Conservation (phyloP, 306 rosid genomes). For the Malus fusca region DNA sequence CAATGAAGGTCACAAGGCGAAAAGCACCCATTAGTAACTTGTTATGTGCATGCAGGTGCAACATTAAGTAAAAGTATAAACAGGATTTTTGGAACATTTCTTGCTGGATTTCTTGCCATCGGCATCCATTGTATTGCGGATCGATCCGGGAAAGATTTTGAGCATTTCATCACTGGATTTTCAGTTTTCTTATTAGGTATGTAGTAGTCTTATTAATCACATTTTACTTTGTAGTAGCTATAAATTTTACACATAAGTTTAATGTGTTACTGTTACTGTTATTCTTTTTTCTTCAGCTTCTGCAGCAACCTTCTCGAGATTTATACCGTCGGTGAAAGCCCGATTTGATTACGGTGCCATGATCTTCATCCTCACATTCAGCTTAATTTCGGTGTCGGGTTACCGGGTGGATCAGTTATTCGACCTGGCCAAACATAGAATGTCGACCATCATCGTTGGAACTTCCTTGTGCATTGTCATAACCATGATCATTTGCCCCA, state of each 20-base stretch:
- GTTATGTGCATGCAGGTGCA: constrained; percentile 50
- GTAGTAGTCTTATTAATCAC: not conserved
- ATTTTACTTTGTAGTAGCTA: too few species aligned
- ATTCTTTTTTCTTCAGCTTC: constrained; percentile 44
- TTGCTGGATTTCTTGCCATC: constrained; percentile 65
- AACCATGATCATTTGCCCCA: constrained; percentile 49
- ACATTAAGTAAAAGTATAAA: constrained; percentile 54
- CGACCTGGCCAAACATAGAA: constrained; percentile 40
- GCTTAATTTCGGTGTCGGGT: constrained; percentile 66
- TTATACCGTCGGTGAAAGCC: constrained; percentile 63
- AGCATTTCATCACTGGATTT: constrained; percentile 47
- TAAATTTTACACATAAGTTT: not conserved
- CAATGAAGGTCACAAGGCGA: not conserved
- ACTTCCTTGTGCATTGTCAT: constrained; percentile 48
- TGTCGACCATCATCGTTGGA: constrained; percentile 61
- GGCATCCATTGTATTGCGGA: constrained; percentile 68
- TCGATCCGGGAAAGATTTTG: constrained; percentile 48
- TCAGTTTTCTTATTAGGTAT: constrained; percentile 71
- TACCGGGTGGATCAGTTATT: constrained; percentile 48
- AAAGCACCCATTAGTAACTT: not conserved
- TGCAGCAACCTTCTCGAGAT: constrained; percentile 75
- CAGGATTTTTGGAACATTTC: constrained; percentile 59
- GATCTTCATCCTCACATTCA: constrained; percentile 82
- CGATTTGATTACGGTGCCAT: constrained; percentile 77
- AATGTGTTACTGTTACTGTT: too few species aligned